These are phyloP conservation scores for Tagetes patula DNA, from an alignment of 129 eudicot species.

Conservation along the genomic window DNA sequence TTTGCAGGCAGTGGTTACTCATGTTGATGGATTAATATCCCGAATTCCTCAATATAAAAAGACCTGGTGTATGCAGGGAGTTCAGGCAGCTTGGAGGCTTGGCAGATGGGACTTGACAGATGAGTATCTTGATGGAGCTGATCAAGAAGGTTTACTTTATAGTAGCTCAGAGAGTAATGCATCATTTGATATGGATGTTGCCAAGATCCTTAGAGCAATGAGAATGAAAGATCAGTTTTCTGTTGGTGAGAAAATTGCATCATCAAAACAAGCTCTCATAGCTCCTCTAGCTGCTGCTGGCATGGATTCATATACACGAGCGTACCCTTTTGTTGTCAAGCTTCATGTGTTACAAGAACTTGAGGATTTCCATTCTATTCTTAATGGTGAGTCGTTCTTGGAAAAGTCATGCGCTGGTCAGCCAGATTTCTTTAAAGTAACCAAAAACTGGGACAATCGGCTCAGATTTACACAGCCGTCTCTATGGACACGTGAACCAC, in stretches of 20 bases:
- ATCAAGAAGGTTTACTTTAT: conserved; percentile 85
- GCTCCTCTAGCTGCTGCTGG: conserved; percentile 99
- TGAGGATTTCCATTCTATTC: conserved; percentile 77
- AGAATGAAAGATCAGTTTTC: conserved; percentile 75
- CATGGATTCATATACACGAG: conserved; percentile 97
- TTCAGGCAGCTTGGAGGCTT: conserved; percentile 99
- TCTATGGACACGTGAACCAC: conserved; percentile 96
- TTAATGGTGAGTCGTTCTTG: conserved; percentile 81
- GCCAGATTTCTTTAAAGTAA: conserved; percentile 55
- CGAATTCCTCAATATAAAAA: conserved; percentile 84
- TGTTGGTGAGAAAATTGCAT: conserved; percentile 77
- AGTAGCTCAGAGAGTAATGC: conserved; percentile 97
- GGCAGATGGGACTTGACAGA: conserved; percentile 97
- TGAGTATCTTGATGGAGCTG: conserved; percentile 84
- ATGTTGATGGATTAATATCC: conserved; percentile 90
- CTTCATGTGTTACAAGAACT: conserved; percentile 90
- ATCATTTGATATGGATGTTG: conserved; percentile 90
- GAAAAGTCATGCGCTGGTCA: conserved; percentile 59
- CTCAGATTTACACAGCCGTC: conserved; percentile 85
- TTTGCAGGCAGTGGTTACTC: conserved; percentile 93
- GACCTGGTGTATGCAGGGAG: conserved; percentile 99
- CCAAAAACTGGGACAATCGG: conserved; percentile 80
- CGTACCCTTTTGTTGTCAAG: conserved; percentile 94
- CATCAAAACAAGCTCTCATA: conserved; percentile 88
- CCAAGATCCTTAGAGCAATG: conserved; percentile 86